Conservation (phyloP, 2,329 filamentous ascomycete species). For the Capronia epimyces region DNA sequence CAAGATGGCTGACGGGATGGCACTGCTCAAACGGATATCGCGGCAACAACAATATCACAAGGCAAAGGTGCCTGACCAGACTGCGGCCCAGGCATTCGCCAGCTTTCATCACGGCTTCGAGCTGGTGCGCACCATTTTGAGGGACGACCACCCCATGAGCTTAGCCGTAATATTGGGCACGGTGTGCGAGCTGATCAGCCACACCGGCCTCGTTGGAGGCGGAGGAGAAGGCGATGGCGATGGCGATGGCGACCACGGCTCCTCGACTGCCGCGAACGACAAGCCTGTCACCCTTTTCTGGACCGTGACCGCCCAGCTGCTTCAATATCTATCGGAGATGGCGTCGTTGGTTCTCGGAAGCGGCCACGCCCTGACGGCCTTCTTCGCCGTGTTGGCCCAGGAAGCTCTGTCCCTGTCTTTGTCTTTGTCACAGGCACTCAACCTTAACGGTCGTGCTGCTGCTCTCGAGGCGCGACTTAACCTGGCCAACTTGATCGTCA, state of each 20-base stretch:
- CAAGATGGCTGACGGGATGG: slow-evolving; percentile 13
- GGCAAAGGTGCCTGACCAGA: not conserved
- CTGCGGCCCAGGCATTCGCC: slow-evolving; percentile 1
- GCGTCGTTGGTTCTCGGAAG: not conserved
- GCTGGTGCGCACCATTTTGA: slow-evolving; percentile 2
- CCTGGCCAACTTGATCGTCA: slow-evolving; percentile 3
- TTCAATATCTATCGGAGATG: slow-evolving; percentile 5
- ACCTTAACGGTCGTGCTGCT: too few relatives aligned
- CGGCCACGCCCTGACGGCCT: slow-evolving; percentile 1
- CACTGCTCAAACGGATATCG: not conserved
- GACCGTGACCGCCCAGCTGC: not conserved
- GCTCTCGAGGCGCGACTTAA: not conserved
- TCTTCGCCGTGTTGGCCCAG: slow-evolving; percentile 3
- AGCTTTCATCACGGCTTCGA: slow-evolving; percentile 8
- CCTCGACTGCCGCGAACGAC: not conserved
- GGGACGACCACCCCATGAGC: slow-evolving; percentile 9
- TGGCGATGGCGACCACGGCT: too few relatives aligned
- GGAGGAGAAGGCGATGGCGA: too few relatives aligned
- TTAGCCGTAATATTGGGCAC: slow-evolving; percentile 7
- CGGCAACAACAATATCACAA: not conserved
- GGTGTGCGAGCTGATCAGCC: slow-evolving; percentile 8
- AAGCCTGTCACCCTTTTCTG: not conserved
- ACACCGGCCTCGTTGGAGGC: not conserved
- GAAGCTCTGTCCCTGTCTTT: not conserved
- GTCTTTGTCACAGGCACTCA: not conserved